Evolutionary conservation across 495 filamentous ascomycete species (phyloP), one percentile per base, ranked within the genome.

Genomic region (Hypoxylon lenormandii): DNA sequence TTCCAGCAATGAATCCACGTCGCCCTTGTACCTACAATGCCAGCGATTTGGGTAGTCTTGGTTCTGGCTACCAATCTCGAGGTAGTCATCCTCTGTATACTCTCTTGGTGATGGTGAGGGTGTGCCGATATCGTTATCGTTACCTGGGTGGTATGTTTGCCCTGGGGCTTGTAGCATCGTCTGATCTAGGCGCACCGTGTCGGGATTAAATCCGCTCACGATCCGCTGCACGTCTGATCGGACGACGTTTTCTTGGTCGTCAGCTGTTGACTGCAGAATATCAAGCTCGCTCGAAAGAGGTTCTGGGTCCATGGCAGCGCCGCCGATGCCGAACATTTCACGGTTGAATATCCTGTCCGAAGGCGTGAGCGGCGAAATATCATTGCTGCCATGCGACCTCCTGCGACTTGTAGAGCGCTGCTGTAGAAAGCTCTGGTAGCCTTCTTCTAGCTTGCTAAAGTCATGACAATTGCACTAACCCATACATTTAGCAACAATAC

Each of bases 401-500:
- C 16, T 60, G n/a, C 36, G 64, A 30, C 23, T 64, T 10, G 38
- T 30, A 28, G 50, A 38, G 37, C 16, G 63, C n/a, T 42, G 21
- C 3, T 26, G 55, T 28, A 30, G 38, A 1, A 42, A 52, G 18
- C 10, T 46, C 1, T 15, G 12, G 18, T 76, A 76, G 11, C 26
- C 48, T 23, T 65, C 60, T 37, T 76, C 74, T 10, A 76, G 49
- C 23, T 48, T 54, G 18, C 58, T 60, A 21, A 76, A 76, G 50
- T 74, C 72, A 60, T 74, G 69, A 40, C 74, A 76, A 21, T 74
- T 61, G 19, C 74, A 76, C 74, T 76, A 13, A 18, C 18, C 43
- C 51, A 15, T 45, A 49, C 12, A 45, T 46, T 72, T 69, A 69
- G 69, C 19, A 6, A 59, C 33, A 16, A 21, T 30, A 28, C 30